A percentile compares a stretch with the other conserved stretches of the same genome.
phyloP scores from a whole-genome alignment of 78 protist species.

The Guillardia theta region DNA sequence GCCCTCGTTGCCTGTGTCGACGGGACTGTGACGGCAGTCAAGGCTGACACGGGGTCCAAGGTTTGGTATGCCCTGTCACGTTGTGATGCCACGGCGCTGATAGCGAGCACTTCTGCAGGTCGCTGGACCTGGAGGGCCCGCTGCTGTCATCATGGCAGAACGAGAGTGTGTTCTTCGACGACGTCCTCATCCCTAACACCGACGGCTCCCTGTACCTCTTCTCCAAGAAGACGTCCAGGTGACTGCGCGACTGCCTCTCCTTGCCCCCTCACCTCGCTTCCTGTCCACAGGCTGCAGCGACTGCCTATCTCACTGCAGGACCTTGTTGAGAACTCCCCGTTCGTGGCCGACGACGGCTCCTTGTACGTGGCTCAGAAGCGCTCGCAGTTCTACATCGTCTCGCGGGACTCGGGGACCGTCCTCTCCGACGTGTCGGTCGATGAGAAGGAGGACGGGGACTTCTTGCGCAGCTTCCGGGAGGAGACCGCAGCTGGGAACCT shows the following conservation, averaged over 20 bases:
- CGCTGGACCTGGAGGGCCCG: background rate
- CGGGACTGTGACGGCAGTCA: background rate
- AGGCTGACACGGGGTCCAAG: background rate
- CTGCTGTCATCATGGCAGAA: conserved; percentile 12
- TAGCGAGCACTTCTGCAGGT: background rate
- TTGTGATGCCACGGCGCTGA: too few relatives aligned
- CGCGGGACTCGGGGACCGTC: background rate
- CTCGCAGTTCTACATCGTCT: background rate
- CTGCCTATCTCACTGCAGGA: background rate
- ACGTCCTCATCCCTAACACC: background rate
- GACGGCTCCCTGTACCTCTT: background rate
- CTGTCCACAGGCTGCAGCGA: background rate
- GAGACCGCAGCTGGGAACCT: background rate
- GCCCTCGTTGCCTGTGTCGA: background rate
- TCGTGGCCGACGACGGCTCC: background rate
- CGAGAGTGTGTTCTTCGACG: background rate
- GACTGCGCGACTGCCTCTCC: background rate
- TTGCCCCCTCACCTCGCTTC: background rate
- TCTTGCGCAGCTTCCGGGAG: background rate
- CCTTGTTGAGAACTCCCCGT: background rate
- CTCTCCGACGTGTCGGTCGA: background rate
- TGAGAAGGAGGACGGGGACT: background rate
- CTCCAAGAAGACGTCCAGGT: background rate
- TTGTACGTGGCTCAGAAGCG: background rate
- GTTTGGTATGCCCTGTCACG: too few relatives aligned